These are phyloP conservation scores for Colletotrichum destructivum DNA, from an alignment of 2,329 filamentous ascomycete genomes.

Conservation along the genomic window DNA sequence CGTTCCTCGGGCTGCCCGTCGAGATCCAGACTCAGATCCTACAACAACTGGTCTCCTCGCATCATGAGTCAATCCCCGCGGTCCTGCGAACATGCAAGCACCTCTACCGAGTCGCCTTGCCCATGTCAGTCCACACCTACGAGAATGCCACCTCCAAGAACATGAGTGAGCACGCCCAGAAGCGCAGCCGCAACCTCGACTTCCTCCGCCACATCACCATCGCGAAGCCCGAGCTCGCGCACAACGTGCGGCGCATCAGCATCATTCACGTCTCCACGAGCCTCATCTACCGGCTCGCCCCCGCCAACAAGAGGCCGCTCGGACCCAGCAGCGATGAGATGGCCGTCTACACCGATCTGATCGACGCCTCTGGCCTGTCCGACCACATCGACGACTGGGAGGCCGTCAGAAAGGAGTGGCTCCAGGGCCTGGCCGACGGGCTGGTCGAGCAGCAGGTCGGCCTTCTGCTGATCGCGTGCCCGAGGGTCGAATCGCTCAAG, in stretches of 20 bases:
- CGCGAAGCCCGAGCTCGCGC: conserved; percentile 3
- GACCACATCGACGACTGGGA: conserved; percentile 8
- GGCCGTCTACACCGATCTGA: neutral
- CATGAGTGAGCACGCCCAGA: conserved; percentile 10
- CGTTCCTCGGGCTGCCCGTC: neutral
- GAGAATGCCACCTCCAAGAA: conserved; percentile 7
- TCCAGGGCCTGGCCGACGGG: neutral
- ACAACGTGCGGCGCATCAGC: conserved; percentile 2
- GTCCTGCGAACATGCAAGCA: conserved; percentile 16
- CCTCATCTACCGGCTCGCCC: conserved; percentile 18
- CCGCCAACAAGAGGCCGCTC: conserved; percentile 10
- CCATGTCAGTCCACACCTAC: conserved; percentile 14
- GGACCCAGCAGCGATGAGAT: conserved; percentile 9
- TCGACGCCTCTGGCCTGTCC: conserved; percentile 5
- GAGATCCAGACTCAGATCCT: conserved; percentile 9
- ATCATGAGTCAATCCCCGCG: conserved; percentile 2
- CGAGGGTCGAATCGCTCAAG: conserved; percentile 8
- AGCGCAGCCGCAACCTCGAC: conserved; percentile 20
- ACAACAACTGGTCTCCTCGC: conserved; percentile 1
- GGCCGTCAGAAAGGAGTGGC: conserved; percentile 5
- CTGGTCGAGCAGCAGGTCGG: conserved; percentile 21
- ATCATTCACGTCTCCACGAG: conserved; percentile 20
- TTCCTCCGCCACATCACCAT: conserved; percentile 19
- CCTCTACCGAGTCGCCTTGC: neutral
- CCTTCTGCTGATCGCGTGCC: conserved; percentile 11